A percentile compares a stretch with the other conserved stretches of the same genome.
Conservation (phyloP, 2,329 filamentous ascomycete species). For the Leptographium lundbergii region DNA sequence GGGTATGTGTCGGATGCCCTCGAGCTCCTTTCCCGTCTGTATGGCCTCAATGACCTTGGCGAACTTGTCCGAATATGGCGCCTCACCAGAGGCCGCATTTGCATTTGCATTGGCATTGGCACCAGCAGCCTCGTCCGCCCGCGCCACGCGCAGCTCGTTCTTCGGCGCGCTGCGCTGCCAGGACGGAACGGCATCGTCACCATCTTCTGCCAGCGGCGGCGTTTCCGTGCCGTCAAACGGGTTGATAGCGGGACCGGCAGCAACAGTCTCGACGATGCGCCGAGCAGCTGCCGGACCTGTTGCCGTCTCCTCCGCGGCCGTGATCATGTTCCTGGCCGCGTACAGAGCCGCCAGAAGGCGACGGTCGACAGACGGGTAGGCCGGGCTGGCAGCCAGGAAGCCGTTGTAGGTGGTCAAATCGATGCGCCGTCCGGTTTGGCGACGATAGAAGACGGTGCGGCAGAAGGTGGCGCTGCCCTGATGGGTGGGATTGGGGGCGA, state of each 20-base stretch:
- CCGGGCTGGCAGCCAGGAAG: slow-evolving; percentile 7
- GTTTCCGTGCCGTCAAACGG: slow-evolving; percentile 9
- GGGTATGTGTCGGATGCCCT: slow-evolving; percentile 79
- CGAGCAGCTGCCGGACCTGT: not conserved
- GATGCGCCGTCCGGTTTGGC: slow-evolving; percentile 10
- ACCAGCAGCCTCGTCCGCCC: slow-evolving; percentile 6
- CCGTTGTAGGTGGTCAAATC: slow-evolving; percentile 12
- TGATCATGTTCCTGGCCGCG: slow-evolving; percentile 15
- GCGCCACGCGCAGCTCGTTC: slow-evolving; percentile 32
- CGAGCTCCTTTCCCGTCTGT: slow-evolving; percentile 68
- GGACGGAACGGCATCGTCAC: slow-evolving; percentile 6
- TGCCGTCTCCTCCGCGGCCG: not conserved
- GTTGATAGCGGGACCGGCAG: slow-evolving; percentile 3
- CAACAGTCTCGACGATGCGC: slow-evolving; percentile 8
- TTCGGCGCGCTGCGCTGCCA: slow-evolving; percentile 40
- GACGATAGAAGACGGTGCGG: slow-evolving; percentile 14
- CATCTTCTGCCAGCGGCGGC: slow-evolving; percentile 6
- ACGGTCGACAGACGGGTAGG: slow-evolving; percentile 11
- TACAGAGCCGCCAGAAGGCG: slow-evolving; percentile 12
- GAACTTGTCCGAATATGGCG: slow-evolving; percentile 72
- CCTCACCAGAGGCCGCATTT: slow-evolving; percentile 18
- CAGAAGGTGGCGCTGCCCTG: slow-evolving; percentile 12
- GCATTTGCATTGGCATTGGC: not conserved
- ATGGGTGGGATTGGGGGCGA: slow-evolving; percentile 12
- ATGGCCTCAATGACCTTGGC: slow-evolving; percentile 78